Percentiles rank a stretch among this genome's conserved stretches.
phyloP scores from a whole-genome alignment of 805 yeast species.

The Spathaspora passalidarum region DNA sequence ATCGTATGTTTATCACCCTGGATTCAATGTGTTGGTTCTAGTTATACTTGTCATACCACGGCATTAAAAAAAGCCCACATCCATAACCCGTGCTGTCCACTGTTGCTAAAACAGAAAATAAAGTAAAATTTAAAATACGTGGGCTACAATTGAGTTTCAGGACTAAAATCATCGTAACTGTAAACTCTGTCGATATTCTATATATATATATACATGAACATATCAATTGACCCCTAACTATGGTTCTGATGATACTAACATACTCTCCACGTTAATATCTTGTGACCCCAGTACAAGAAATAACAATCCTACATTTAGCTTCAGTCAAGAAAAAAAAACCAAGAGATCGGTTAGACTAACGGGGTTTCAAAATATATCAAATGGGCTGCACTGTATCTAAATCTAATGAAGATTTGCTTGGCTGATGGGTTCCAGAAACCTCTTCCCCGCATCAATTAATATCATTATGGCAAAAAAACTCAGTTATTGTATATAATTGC shows the following conservation, averaged over 20 bases:
- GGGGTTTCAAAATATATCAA: too few relatives aligned
- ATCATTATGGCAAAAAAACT: too few relatives aligned
- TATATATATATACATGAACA: too few relatives aligned
- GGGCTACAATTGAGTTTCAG: background rate
- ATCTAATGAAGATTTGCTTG: too few relatives aligned
- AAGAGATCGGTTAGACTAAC: background rate
- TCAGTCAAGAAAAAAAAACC: background rate
- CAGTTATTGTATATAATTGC: too few relatives aligned
- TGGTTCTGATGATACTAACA: background rate
- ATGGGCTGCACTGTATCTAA: too few relatives aligned
- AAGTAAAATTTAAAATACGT: background rate
- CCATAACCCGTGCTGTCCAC: background rate
- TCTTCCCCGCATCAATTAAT: too few relatives aligned
- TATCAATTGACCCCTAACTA: background rate
- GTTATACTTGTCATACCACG: background rate
- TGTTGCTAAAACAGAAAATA: background rate
- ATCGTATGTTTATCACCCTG: background rate
- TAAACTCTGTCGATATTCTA: too few relatives aligned
- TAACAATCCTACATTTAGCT: background rate
- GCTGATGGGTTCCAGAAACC: too few relatives aligned
- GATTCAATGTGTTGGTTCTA: background rate
- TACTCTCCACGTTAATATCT: background rate
- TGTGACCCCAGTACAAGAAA: background rate
- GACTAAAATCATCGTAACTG: background rate
- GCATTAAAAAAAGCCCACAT: background rate